Evolutionary conservation across 805 yeast species (phyloP).

Genomic region (Pichia gijzeniarum): DNA sequence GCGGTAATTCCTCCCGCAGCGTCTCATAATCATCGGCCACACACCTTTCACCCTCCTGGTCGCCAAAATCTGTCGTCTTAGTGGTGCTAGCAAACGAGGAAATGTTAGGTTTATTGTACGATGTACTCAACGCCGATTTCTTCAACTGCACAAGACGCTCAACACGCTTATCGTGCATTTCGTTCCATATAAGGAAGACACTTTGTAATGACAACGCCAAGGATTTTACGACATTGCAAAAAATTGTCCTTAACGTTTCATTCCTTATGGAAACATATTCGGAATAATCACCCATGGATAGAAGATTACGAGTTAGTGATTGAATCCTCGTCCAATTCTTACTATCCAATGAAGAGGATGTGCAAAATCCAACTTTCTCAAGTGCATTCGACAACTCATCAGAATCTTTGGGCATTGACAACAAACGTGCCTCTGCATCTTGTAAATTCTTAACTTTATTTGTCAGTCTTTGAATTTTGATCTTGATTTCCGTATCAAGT

Average conservation of each 20-base stretch:
- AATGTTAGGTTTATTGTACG: not conserved
- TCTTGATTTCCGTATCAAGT: slow-evolving; percentile 24
- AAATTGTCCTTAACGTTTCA: slow-evolving; percentile 35
- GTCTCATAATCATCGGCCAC: slow-evolving; percentile 32
- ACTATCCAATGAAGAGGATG: not conserved
- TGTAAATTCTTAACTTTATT: slow-evolving; percentile 25
- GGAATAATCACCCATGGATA: slow-evolving; percentile 33
- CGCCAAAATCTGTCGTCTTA: not conserved
- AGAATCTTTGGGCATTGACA: not conserved
- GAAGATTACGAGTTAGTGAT: slow-evolving; percentile 22
- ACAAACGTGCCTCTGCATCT: not conserved
- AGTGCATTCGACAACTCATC: slow-evolving; percentile 1
- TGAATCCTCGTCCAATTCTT: slow-evolving; percentile 37
- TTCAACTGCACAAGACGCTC: slow-evolving; percentile 36
- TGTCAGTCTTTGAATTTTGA: slow-evolving; percentile 19
- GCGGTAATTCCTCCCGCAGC: slow-evolving; percentile 28
- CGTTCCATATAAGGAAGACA: slow-evolving; percentile 40
- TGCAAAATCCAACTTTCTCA: slow-evolving; percentile 1
- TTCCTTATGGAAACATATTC: slow-evolving; percentile 32
- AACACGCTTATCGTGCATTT: slow-evolving; percentile 44
- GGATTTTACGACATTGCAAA: slow-evolving; percentile 44
- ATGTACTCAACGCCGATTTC: slow-evolving; percentile 24
- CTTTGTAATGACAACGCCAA: slow-evolving; percentile 38
- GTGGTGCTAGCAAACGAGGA: not conserved
- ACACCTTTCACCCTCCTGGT: slow-evolving; percentile 1